Evolutionary conservation across 2,329 filamentous ascomycete genomes (phyloP), one percentile per base, ranked within the genome.

Genomic region (Fusarium oxysporum): DNA sequence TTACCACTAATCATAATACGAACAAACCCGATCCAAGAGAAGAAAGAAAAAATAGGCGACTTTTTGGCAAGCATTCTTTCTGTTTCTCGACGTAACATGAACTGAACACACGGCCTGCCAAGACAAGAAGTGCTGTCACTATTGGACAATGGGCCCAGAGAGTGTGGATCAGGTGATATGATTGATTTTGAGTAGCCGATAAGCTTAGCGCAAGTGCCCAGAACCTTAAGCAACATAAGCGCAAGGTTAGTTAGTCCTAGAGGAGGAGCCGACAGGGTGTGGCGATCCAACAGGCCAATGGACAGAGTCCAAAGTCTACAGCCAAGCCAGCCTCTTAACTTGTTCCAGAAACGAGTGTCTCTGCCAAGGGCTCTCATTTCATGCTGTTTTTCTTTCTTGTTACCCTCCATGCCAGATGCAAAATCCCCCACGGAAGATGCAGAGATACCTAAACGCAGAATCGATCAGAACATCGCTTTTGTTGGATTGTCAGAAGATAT

Each of bases 141-240:
- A 74, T 74, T 71, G 68, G 70, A 21, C 70, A 67, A 63, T 69
- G 47, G 14, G 19, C 12, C 17, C 9, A 35, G 40, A 37, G 44
- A 28, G 44, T n/a, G 56, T 53, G 43, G 61, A 62, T 70, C 65
- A 62, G 41, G 59, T 57, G 45, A 40, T 44, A 48, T 63, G 44
- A 67, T 65, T 68, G 59, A 64, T 35, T 54, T 56, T 60, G 38
- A 44, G 33, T 51, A 68, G 44, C 62, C 59, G 75, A 77, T 77
- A 76, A 77, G 73, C 75, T 76, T 75, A 66, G 67, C 38, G 51
- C 65, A 72, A 66, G 57, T 69, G 76, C 69, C 62, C 57, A 70
- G 64, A 77, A 77, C 62, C 62, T 77, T 75, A 71, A 68, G 55
- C 43, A 64, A 67, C 58, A 76, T 68, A 74, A 73, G 63, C 71